A percentile compares a stretch with the other conserved stretches of the same genome.
Evolutionary conservation across 441 rosid genomes (phyloP).

Genomic region (Adansonia grandidieri): DNA sequence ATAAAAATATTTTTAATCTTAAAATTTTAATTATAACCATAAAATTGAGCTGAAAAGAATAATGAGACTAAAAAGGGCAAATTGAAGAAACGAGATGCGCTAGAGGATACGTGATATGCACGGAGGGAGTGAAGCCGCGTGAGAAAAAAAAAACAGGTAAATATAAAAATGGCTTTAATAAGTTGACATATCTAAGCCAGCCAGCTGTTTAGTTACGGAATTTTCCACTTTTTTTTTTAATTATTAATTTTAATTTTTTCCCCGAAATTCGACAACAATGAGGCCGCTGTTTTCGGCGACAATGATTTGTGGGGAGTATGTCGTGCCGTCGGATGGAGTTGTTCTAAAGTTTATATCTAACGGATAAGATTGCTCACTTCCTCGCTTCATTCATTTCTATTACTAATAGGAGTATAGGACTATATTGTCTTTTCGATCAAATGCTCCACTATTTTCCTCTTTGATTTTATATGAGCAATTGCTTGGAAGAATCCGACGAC

Average conservation of each 20-base stretch:
- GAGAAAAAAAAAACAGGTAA: not conserved
- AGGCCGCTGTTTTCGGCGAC: constrained; percentile 9
- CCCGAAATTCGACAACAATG: not conserved
- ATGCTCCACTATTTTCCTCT: not conserved
- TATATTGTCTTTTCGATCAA: not conserved
- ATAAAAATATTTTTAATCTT: no score
- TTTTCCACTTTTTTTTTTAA: constrained; percentile 25
- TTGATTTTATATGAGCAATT: not conserved
- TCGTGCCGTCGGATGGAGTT: not conserved
- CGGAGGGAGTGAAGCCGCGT: constrained; percentile 22
- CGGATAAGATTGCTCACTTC: not conserved
- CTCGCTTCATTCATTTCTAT: not conserved
- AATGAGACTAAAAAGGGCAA: not conserved
- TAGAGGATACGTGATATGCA: not conserved
- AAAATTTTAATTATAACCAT: no score
- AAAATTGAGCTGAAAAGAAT: not conserved
- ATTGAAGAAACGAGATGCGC: no score
- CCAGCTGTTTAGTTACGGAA: constrained; percentile 34
- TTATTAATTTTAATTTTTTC: not conserved
- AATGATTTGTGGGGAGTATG: not conserved
- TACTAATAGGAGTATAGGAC: not conserved
- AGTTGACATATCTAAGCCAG: no score
- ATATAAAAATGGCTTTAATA: no score
- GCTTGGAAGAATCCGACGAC: not conserved
- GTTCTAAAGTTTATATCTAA: not conserved